phyloP scores from a whole-genome alignment of 352 stramenopile genomes.

The Phytophthora tentaculata region DNA sequence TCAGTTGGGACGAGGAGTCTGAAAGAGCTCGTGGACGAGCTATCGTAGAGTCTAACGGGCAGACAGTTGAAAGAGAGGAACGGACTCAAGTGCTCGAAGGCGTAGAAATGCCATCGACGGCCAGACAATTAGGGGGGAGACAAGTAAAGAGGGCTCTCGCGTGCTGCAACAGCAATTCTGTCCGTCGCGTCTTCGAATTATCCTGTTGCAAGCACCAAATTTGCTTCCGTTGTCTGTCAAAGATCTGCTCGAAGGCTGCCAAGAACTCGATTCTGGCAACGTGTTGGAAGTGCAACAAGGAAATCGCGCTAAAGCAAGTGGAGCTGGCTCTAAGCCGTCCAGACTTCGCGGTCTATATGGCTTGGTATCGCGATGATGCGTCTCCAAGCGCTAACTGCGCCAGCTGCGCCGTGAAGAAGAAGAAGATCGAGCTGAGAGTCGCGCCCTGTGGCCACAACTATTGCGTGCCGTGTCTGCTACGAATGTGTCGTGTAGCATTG shows the following conservation, averaged over 20 bases:
- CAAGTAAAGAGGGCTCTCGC: slow-evolving; percentile 4
- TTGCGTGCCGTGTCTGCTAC: slow-evolving; percentile 56
- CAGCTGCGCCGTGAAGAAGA: slow-evolving; percentile 43
- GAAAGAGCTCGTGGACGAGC: not conserved
- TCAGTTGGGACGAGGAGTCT: slow-evolving; percentile 37
- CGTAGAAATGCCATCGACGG: slow-evolving; percentile 24
- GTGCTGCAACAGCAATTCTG: slow-evolving; percentile 25
- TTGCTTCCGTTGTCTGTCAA: slow-evolving; percentile 31
- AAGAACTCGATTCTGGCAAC: slow-evolving; percentile 10
- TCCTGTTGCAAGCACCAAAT: slow-evolving; percentile 23
- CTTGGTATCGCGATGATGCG: slow-evolving; percentile 8
- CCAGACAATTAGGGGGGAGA: slow-evolving; percentile 9
- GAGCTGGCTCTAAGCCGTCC: slow-evolving; percentile 22
- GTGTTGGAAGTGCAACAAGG: slow-evolving; percentile 27
- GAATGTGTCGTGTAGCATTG: slow-evolving; percentile 69
- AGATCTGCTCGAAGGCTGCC: slow-evolving; percentile 27
- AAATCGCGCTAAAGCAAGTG: slow-evolving; percentile 37
- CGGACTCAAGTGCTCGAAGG: slow-evolving; percentile 3
- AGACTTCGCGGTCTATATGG: slow-evolving; percentile 31
- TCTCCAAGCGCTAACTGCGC: slow-evolving; percentile 33
- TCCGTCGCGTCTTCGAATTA: slow-evolving; percentile 14
- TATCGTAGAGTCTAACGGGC: slow-evolving; percentile 10
- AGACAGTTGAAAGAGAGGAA: slow-evolving; percentile 32
- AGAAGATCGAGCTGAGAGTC: slow-evolving; percentile 26
- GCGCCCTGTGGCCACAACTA: slow-evolving; percentile 71